Base-by-base conservation (phyloP, 2,329 filamentous ascomycete species). In the Penicillium sp. region DNA sequence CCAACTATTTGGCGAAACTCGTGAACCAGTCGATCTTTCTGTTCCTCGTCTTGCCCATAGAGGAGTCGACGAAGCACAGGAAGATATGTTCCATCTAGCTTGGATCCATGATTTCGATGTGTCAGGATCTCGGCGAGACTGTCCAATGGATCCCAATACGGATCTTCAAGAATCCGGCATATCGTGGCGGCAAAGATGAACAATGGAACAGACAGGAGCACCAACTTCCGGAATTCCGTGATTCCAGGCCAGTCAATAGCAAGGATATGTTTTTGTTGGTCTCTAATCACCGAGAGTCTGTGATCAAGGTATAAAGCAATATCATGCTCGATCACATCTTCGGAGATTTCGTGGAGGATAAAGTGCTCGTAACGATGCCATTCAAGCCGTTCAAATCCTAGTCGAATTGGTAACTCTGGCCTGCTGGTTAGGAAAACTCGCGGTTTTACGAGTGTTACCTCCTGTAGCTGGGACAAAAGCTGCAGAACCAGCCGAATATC, bases 391-490 rank as follows among this genome's bases (percentile, higher is more conserved):
- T 49, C 39, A 38, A 71, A 68, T 2, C 62, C 66, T 4, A 63
- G 52, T 1, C 52, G 38, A 10, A 70, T 64, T 3, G 64, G 55
- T 1, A 64, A 16, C 44, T 73, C 68, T 0, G 67, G 69, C 32
- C 68, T 49, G 38, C 68, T 69, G 2, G 68, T 69, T 7, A 70
- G n/a, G 34, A 70, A 64, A 10, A 67, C 24, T 16, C 61, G 61
- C 9, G 69, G 18, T 5, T 29, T 54, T 8, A 69, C 4, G 1
- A 39, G 22, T 2, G 46, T 55, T 18, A 40, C 8, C 14, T 55
- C 50, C 6, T 56, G 55, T 0, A 59, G 21, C 10, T 59, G 54
- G 9, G 63, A 52, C 9, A 69, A 43, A 16, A 69, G 47, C 27
- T 61, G 47, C 31, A 71, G 46, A 32, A 71, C 61, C 0, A 47